phyloP scores from a whole-genome alignment of 2,329 filamentous ascomycete genomes.

The Colletotrichum sp. region DNA sequence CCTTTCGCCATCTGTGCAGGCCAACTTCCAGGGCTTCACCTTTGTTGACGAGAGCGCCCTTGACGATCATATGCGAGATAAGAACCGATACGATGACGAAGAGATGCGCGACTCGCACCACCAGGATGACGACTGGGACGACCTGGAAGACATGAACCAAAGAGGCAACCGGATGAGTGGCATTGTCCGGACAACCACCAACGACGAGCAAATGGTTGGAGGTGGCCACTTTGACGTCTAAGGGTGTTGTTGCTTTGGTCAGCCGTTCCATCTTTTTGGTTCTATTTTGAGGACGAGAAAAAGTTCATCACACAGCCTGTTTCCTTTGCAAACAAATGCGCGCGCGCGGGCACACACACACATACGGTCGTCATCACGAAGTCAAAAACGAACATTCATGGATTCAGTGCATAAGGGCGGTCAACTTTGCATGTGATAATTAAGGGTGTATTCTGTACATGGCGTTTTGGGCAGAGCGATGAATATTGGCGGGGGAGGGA shows the following conservation, averaged over 20 bases:
- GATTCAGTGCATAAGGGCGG: conserved; percentile 24
- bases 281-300: conserved; percentile 12
- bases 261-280: background rate
- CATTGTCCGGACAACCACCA: conserved; percentile 59
- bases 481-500: background rate
- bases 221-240: conserved; percentile 69
- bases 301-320: conserved; percentile 3
- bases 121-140: conserved; percentile 60
- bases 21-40: conserved; percentile 97
- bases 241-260: conserved; percentile 24
- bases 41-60: conserved; percentile 98
- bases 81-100: conserved; percentile 55
- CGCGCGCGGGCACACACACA: background rate
- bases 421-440: conserved; percentile 22
- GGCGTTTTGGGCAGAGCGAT: conserved; percentile 22
- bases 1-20: conserved; percentile 92
- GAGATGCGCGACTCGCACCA: conserved; percentile 63
- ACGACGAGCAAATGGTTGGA: conserved; percentile 69
- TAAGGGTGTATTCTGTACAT: conserved; percentile 18
- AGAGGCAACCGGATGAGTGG: conserved; percentile 69
- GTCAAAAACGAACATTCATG: conserved; percentile 23
- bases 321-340: background rate
- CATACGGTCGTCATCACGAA: conserved; percentile 11
- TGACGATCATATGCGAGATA: conserved; percentile 78
- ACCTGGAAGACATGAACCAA: conserved; percentile 59